Conservation (phyloP, 306 rosid genomes). For the Prunus armeniaca region DNA sequence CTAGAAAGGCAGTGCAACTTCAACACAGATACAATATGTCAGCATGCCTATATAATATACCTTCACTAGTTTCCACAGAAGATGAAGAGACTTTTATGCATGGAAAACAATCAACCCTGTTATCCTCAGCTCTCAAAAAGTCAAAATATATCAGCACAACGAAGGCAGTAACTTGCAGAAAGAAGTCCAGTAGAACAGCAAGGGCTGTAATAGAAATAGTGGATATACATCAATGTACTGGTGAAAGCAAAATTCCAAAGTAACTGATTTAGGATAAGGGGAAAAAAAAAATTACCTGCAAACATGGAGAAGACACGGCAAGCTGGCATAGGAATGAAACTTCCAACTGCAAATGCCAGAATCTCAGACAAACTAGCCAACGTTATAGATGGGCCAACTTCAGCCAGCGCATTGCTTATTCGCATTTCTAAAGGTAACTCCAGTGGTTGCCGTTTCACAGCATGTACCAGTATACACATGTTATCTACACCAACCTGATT, state of each 20-base stretch:
- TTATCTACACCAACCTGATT: conserved; percentile 96
- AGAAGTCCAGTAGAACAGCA: conserved; percentile 93
- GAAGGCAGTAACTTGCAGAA: conserved; percentile 91
- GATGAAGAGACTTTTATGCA: conserved; percentile 63
- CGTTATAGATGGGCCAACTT: conserved; percentile 96
- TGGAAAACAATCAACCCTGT: conserved; percentile 88
- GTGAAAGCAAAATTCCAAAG: conserved; percentile 16
- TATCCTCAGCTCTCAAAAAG: conserved; percentile 73
- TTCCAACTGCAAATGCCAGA: conserved; percentile 93
- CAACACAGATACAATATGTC: background rate
- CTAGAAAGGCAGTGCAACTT: background rate
- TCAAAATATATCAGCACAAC: conserved; percentile 82
- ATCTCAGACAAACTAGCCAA: conserved; percentile 90
- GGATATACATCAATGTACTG: conserved; percentile 2
- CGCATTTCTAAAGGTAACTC: conserved; percentile 70
- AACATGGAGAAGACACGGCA: conserved; percentile 98
- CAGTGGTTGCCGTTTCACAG: conserved; percentile 76
- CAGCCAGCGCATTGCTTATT: conserved; percentile 79
- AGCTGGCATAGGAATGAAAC: conserved; percentile 95
- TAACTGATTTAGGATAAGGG: conserved; percentile 9
- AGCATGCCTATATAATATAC: conserved; percentile 27
- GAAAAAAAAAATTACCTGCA: conserved; percentile 60
- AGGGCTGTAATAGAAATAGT: conserved; percentile 50
- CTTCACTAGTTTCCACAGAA: conserved; percentile 54
- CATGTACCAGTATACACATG: conserved; percentile 96